Evolutionary conservation across 495 filamentous ascomycete species (phyloP), one percentile per base, ranked within the genome.

Genomic region (Parathielavia hyrcaniae): DNA sequence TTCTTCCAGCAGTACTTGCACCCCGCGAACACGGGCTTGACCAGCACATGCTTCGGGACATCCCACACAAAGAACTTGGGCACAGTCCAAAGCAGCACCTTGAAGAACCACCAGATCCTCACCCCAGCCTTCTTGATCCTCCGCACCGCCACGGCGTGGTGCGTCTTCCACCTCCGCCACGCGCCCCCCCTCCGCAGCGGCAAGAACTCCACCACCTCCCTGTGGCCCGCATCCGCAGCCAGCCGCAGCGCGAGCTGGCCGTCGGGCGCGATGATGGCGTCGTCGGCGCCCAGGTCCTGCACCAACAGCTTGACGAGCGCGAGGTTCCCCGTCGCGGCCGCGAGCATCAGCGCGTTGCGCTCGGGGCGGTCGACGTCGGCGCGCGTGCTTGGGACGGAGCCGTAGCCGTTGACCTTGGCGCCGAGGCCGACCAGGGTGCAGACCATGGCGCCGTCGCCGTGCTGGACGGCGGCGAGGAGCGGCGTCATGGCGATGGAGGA

Each of bases 261-360:
- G 41, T 70, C 70, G 16, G 61, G 61, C 14, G 69, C 67, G 11
- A 69, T 61, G 5, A 70, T 9, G 23, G 36, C 54, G 54, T 70
- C 70, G 34, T 71, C 62, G 5, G 68, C 69, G 6, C 50, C 36
- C 34, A 63, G 68, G 3, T 63, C 59, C 10, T 67, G 57, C 16
- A 59, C 32, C 32, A 71, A 49, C 22, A 71, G 22, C 47, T 58
- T 62, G 16, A 61, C 67, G 5, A 73, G 46, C 10, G 61, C 59
- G 1, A 71, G 45, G 4, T 67, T 64, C 11, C 69, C 69, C 9
- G 26, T 13, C 38, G 32, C 53, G 11, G 67, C 65, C 1, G 70
- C 69, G 0, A 62, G 50, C 63, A 68, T 69, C 8, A 71, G 55
- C 14, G 75, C 66, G 13, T 69, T 75, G 40, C 75, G 69, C 40